These are phyloP conservation scores for Blastocystis sp. DNA, from an alignment of 352 stramenopile species.

Conservation along the genomic window DNA sequence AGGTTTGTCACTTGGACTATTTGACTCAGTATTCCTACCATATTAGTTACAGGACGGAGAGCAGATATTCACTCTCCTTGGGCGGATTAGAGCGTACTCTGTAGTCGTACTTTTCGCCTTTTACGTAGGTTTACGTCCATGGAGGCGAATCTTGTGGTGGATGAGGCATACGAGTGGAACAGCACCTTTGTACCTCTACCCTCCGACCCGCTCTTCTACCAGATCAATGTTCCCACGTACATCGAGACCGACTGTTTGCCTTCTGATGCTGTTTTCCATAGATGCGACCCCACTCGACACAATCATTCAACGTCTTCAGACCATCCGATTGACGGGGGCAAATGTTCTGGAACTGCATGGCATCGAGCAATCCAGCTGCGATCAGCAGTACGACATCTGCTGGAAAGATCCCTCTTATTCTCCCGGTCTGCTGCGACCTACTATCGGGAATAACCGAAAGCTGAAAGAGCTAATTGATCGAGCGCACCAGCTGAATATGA, in stretches of 20 bases:
- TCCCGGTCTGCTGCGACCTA: background rate
- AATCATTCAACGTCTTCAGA: background rate
- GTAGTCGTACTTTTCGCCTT: background rate
- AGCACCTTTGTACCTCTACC: background rate
- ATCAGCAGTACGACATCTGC: background rate
- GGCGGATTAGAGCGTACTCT: background rate
- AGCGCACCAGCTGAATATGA: background rate
- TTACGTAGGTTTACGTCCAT: background rate
- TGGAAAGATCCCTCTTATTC: constrained; percentile 33
- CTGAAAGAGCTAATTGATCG: background rate
- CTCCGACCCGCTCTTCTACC: background rate
- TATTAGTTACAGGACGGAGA: background rate
- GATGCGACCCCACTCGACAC: background rate
- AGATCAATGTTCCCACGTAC: constrained; percentile 45
- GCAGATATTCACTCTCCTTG: constrained; percentile 1
- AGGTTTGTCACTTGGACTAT: background rate
- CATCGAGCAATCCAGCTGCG: constrained; percentile 5
- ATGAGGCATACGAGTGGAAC: constrained; percentile 1
- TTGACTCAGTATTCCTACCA: background rate
- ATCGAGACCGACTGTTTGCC: background rate
- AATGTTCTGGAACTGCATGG: constrained; percentile 25
- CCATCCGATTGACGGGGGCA: background rate
- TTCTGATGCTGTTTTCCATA: background rate
- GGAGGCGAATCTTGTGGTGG: background rate
- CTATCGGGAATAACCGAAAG: background rate